Evolutionary conservation across 768 basidiomycete genomes (phyloP), one percentile per base, ranked within the genome.

Genomic region (Lactifluus hygrophoroides): DNA sequence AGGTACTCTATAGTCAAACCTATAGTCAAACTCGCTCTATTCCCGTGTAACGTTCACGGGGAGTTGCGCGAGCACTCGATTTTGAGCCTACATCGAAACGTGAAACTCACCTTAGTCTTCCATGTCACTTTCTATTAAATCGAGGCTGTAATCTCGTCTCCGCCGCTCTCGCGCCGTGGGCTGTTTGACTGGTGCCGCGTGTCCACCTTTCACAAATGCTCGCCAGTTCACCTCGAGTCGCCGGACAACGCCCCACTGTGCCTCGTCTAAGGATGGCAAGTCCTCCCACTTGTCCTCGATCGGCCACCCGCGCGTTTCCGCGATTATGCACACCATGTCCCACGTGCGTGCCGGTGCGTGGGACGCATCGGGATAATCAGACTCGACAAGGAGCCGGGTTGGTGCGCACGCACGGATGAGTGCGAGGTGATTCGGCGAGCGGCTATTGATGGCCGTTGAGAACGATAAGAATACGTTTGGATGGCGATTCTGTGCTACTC

Each of bases 381-480:
- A 91, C 71, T 99, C 95, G 30, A 83, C 84, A 50, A 98, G 78
- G 27, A 98, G 77, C 23, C 91, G 82, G 59, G 80, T 69, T 2
- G 82, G 72, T 49, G 82, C 73, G 62, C 85, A 88, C 0, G 77
- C 74, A 43, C 77, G 71, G 50, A 95, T 86, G 19, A 97, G 77
- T 2, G 77, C 73, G 38, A 75, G 73, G 59, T 88, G 80, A 40
- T 80, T 80, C 5, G 77, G 71, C 7, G 88, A 86, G 40, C 87
- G 83, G 21, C 80, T 74, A 60, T 95, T 95, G 66, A 95, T 90
- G 57, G 80, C 83, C 0, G 86, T 90, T 1, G 94, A 96, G 11
- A 95, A 75, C 0, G 94, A 97, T 54, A 95, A 76, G 72, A 84
- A 99, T 51, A 85, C 76, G 70, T 97, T 97, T 5, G 72, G 66